These are phyloP conservation scores for Pseudopyrenochaeta lycopersici DNA, from an alignment of 2,329 filamentous ascomycete genomes.

Conservation along the genomic window DNA sequence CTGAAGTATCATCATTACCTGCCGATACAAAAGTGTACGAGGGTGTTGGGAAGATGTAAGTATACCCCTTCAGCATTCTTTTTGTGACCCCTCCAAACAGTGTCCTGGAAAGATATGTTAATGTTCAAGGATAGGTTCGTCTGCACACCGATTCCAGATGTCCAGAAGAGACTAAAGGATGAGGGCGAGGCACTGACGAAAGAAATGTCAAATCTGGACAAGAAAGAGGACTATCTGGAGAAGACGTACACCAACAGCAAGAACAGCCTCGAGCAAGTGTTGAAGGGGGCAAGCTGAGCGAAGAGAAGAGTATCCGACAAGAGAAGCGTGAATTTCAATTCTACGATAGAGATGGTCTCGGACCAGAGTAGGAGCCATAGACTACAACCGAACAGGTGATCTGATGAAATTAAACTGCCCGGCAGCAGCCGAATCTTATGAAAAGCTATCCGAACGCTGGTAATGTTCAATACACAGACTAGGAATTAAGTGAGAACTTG, in stretches of 20 bases:
- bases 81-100: background rate
- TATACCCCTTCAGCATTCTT: background rate
- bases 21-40: slow-evolving; percentile 85
- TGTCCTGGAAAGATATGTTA: background rate
- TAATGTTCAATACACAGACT: no score
- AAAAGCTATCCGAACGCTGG: no score
- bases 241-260: slow-evolving; percentile 95
- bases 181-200: slow-evolving; percentile 79
- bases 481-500: background rate
- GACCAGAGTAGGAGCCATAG: no score
- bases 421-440: no score
- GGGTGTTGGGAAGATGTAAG: slow-evolving; percentile 94
- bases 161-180: slow-evolving; percentile 77
- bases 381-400: no score
- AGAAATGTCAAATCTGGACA: slow-evolving; percentile 82
- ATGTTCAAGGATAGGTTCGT: slow-evolving; percentile 76
- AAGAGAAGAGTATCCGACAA: background rate
- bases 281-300: slow-evolving; percentile 58
- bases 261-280: slow-evolving; percentile 88
- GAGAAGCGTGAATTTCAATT: background rate
- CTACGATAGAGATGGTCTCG: background rate
- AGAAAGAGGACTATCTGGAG: slow-evolving; percentile 92
- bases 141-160: slow-evolving; percentile 73
- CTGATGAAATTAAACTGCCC: no score
- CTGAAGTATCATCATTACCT: slow-evolving; percentile 81